A percentile compares a stretch with the other conserved stretches of the same genome.
Evolutionary conservation across 2,329 filamentous ascomycete species (phyloP).

Genomic region (Karstenula rhodostoma): DNA sequence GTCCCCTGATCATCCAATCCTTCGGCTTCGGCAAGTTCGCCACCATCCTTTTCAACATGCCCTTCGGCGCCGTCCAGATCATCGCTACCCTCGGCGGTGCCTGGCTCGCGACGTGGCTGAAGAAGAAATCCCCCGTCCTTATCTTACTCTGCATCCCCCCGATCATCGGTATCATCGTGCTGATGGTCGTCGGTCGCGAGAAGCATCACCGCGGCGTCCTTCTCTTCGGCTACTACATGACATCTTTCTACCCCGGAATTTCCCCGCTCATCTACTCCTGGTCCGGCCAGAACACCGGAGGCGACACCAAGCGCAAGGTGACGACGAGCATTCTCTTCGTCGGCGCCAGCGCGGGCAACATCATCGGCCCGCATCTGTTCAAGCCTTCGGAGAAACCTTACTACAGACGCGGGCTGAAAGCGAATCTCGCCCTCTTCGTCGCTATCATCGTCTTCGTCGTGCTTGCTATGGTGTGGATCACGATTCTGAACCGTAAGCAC

Average conservation of each 20-base stretch:
- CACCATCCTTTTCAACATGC: slow-evolving; percentile 68
- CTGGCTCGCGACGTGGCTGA: slow-evolving; percentile 62
- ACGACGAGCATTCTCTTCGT: slow-evolving; percentile 72
- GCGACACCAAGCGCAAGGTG: slow-evolving; percentile 74
- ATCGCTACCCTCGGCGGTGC: slow-evolving; percentile 67
- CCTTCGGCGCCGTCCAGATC: slow-evolving; percentile 68
- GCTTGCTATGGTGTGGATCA: slow-evolving; percentile 58
- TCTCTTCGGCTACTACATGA: slow-evolving; percentile 66
- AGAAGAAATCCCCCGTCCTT: slow-evolving; percentile 65
- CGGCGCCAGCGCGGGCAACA: slow-evolving; percentile 71
- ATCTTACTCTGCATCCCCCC: slow-evolving; percentile 64
- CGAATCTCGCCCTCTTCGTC: slow-evolving; percentile 69
- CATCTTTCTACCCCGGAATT: slow-evolving; percentile 68
- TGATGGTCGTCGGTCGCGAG: slow-evolving; percentile 60
- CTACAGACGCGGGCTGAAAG: slow-evolving; percentile 65
- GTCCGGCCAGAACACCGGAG: slow-evolving; percentile 70
- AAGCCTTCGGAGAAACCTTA: slow-evolving; percentile 66
- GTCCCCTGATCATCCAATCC: slow-evolving; percentile 64
- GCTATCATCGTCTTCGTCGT: slow-evolving; percentile 63
- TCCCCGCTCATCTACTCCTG: slow-evolving; percentile 69
- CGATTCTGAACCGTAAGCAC: slow-evolving; percentile 64
- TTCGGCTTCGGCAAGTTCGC: slow-evolving; percentile 66
- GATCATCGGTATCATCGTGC: slow-evolving; percentile 64
- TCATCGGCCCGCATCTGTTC: slow-evolving; percentile 71
- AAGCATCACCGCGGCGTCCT: slow-evolving; percentile 58